Conservation (phyloP, 2,329 filamentous ascomycete genomes). For the Stachybotrys echinatus region DNA sequence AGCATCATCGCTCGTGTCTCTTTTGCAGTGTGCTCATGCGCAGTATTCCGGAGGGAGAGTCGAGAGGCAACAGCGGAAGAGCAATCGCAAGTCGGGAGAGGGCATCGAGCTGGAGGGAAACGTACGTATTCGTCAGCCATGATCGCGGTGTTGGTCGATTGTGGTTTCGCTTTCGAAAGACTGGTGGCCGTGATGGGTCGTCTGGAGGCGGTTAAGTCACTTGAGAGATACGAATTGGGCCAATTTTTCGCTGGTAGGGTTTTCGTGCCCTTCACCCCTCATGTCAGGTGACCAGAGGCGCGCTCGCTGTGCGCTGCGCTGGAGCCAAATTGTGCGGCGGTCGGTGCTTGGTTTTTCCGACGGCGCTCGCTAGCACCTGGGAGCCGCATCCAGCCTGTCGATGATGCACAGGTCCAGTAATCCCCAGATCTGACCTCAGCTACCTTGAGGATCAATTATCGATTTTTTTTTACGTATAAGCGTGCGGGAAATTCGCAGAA, state of each 20-base stretch:
- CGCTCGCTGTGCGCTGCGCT: not conserved
- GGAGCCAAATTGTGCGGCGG: not conserved
- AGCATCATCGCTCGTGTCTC: too few species aligned
- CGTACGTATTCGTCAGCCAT: constrained; percentile 94
- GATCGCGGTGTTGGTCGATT: constrained; percentile 43
- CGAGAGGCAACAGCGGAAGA: too few species aligned
- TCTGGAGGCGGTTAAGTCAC: constrained; percentile 17
- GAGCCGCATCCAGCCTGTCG: too few species aligned
- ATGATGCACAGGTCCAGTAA: too few species aligned
- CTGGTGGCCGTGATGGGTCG: constrained; percentile 30
- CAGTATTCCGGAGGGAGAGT: too few species aligned
- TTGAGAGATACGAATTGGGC: constrained; percentile 20
- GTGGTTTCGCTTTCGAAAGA: constrained; percentile 38
- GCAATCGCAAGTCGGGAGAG: constrained; percentile 5
- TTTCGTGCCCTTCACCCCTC: constrained; percentile 32
- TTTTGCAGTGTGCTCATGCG: too few species aligned
- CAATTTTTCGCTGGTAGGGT: constrained; percentile 33
- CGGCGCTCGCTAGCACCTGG: too few species aligned
- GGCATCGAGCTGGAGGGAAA: constrained; percentile 27
- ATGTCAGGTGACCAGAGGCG: constrained; percentile 26
- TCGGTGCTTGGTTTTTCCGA: not conserved
- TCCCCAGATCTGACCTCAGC: too few species aligned
- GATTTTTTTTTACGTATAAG: too few species aligned
- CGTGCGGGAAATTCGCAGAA: too few species aligned
- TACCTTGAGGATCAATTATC: too few species aligned